These are phyloP conservation scores for Isoetes engelmannii DNA, from an alignment of 83 land plant species.

Conservation along the genomic window DNA sequence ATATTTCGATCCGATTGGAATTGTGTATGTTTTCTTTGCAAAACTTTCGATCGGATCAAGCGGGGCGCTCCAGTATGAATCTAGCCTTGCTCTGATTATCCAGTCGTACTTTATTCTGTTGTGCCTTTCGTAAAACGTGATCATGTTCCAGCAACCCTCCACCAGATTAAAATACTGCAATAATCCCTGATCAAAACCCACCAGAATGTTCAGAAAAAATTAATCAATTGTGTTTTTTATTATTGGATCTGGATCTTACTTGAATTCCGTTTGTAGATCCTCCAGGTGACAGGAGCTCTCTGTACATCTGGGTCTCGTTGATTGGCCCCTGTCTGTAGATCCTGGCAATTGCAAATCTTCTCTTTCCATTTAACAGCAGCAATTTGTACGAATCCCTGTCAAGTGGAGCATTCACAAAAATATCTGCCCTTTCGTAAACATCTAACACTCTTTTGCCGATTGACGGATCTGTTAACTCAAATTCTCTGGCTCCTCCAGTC, in stretches of 20 bases:
- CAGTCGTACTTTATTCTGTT: background rate
- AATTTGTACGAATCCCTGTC: conserved; percentile 8
- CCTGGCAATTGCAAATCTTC: background rate
- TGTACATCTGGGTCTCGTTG: background rate
- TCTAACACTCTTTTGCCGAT: background rate
- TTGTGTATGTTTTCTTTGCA: background rate
- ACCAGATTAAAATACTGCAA: background rate
- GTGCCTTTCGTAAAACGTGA: background rate
- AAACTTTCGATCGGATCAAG: background rate
- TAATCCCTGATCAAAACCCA: background rate
- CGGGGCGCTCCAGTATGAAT: conserved; percentile 4
- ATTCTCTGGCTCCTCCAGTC: background rate
- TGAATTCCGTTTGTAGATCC: background rate
- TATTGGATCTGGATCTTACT: background rate
- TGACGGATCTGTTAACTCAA: background rate
- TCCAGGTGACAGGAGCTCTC: background rate
- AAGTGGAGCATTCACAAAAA: background rate
- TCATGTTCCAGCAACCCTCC: background rate
- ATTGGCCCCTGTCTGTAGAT: background rate
- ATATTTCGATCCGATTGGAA: background rate
- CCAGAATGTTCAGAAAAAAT: too few species aligned
- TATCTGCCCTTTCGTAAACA: background rate
- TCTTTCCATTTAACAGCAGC: background rate
- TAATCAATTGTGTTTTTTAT: too few species aligned
- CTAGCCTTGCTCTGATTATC: conserved; percentile 6